Conservation (phyloP, 2,329 filamentous ascomycete species). For the Fusarium tanahbumbuense region DNA sequence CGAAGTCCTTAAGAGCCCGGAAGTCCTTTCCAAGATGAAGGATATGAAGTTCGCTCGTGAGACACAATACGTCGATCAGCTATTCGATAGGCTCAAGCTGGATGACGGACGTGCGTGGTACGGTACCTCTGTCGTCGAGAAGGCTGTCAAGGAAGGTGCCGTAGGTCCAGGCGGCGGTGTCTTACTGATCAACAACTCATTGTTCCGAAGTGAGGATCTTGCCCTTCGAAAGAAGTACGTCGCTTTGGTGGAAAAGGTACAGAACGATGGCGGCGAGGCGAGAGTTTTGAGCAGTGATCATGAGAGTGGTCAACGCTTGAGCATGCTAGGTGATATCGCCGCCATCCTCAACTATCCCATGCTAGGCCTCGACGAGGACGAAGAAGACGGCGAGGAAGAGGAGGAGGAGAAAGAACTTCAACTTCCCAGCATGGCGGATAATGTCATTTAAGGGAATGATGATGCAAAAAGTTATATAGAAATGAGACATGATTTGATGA, state of each 20-base stretch:
- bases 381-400: constrained; percentile 54
- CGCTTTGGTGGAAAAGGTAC: constrained; percentile 86
- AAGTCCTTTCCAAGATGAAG: constrained; percentile 80
- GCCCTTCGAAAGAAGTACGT: constrained; percentile 84
- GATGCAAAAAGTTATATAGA: constrained; percentile 11
- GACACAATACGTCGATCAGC: constrained; percentile 84
- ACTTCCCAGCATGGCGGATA: constrained; percentile 36
- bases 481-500: constrained; percentile 23
- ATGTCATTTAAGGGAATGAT: constrained; percentile 48
- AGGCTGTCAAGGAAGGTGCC: constrained; percentile 86
- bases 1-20: constrained; percentile 84
- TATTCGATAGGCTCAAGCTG: constrained; percentile 79
- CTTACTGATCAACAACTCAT: constrained; percentile 84
- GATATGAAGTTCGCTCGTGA: constrained; percentile 91
- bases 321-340: constrained; percentile 86
- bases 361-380: constrained; percentile 80
- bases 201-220: constrained; percentile 88
- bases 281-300: constrained; percentile 92
- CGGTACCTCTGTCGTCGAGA: constrained; percentile 82
- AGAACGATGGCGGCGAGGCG: constrained; percentile 86
- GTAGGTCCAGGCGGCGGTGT: constrained; percentile 83
- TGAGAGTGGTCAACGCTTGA: constrained; percentile 88
- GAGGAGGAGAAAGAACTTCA: constrained; percentile 35
- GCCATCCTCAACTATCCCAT: constrained; percentile 92
- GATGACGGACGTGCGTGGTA: constrained; percentile 95